Conservation (phyloP, 805 yeast genomes). For the Spathaspora sp. region DNA sequence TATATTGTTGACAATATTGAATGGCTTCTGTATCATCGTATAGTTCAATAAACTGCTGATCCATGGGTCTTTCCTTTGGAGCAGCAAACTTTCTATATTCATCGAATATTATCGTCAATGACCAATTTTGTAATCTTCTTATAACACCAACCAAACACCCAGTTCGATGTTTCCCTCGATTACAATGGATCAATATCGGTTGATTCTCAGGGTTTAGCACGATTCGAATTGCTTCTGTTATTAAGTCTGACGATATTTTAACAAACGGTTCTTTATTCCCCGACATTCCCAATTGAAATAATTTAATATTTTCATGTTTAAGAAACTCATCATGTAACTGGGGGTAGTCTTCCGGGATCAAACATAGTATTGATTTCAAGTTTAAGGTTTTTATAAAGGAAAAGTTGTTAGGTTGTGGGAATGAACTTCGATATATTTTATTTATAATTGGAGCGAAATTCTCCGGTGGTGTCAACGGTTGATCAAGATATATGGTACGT, state of each 20-base stretch:
- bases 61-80: constrained; percentile 93
- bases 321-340: constrained; percentile 66
- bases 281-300: constrained; percentile 87
- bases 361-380: constrained; percentile 72
- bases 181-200: constrained; percentile 91
- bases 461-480: constrained; percentile 68
- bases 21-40: constrained; percentile 68
- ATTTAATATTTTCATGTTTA: constrained; percentile 53
- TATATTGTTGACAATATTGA: constrained; percentile 45
- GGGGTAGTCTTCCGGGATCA: constrained; percentile 92
- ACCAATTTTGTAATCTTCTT: constrained; percentile 87
- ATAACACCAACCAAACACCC: constrained; percentile 95
- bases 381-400: constrained; percentile 57
- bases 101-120: constrained; percentile 88
- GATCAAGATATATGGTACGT: constrained; percentile 1
- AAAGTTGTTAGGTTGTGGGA: constrained; percentile 85
- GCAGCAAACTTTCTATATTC: constrained; percentile 92
- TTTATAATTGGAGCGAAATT: constrained; percentile 80
- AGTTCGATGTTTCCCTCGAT: constrained; percentile 94
- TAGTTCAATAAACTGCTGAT: constrained; percentile 91
- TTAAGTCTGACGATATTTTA: constrained; percentile 58
- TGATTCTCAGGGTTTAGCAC: constrained; percentile 84
- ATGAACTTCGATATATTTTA: constrained; percentile 79
- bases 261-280: constrained; percentile 97
- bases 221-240: constrained; percentile 77